phyloP scores from a whole-genome alignment of 345 rosid species.

The Luvunga scandens region DNA sequence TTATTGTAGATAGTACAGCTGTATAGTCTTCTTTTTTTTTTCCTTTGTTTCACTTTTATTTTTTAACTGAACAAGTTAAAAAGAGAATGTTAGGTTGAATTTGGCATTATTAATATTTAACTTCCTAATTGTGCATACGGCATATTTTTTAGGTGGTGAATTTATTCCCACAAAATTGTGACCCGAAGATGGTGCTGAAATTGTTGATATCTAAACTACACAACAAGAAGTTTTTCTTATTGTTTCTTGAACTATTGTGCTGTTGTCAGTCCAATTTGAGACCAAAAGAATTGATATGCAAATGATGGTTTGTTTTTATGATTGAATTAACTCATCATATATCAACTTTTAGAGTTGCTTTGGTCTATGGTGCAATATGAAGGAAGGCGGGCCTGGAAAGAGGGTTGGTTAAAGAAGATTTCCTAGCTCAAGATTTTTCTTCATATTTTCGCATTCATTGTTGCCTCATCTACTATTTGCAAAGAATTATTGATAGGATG shows the following conservation, averaged over 20 bases:
- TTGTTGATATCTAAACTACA: background rate
- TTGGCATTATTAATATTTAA: background rate
- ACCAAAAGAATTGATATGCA: background rate
- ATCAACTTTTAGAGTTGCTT: background rate
- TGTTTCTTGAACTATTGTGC: background rate
- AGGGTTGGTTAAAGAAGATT: background rate
- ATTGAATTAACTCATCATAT: background rate
- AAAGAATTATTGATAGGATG: background rate
- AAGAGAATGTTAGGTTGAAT: background rate
- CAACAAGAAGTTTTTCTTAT: background rate
- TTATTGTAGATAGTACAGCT: background rate
- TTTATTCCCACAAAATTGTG: background rate
- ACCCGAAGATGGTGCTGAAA: background rate
- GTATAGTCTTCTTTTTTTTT: background rate
- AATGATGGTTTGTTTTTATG: background rate
- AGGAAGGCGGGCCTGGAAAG: background rate
- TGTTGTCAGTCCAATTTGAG: background rate
- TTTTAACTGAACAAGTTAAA: background rate
- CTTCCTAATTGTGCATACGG: background rate
- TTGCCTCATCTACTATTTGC: background rate
- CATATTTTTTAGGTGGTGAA: background rate
- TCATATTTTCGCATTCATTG: background rate
- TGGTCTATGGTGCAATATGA: background rate
- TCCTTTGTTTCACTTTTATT: background rate
- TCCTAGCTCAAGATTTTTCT: background rate